These are phyloP conservation scores for Nepenthes gracilis DNA, from an alignment of 148 eudicot genomes.

Conservation along the genomic window DNA sequence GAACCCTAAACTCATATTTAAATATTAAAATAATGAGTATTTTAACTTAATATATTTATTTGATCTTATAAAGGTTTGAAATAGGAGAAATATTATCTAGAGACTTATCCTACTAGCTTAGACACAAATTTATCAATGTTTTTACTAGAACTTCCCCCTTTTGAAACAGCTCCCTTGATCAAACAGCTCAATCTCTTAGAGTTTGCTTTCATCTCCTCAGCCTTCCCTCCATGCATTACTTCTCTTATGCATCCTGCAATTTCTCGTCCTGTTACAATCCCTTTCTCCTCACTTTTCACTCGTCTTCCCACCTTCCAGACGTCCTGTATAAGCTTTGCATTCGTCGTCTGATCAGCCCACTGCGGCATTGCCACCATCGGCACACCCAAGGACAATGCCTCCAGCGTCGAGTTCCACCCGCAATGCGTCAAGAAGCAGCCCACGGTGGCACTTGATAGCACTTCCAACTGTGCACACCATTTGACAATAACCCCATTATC, in stretches of 20 bases:
- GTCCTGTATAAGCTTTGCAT: conserved; percentile 33
- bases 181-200: background rate
- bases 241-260: conserved; percentile 16
- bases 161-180: background rate
- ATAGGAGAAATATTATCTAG: no score
- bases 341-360: conserved; percentile 39
- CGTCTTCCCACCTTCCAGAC: conserved; percentile 33
- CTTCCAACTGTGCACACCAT: conserved; percentile 39
- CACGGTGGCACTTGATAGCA: conserved; percentile 20
- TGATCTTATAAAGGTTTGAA: no score
- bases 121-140: background rate
- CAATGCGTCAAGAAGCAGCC: conserved; percentile 48
- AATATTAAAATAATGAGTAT: no score
- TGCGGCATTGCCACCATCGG: conserved; percentile 37
- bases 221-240: conserved; percentile 23
- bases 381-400: conserved; percentile 38
- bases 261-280: conserved; percentile 22
- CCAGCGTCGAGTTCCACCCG: conserved; percentile 50
- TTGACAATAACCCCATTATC: conserved; percentile 28
- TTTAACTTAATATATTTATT: no score
- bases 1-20: no score
- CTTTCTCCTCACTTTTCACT: conserved; percentile 16
- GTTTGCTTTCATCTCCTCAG: background rate
- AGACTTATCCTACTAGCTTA: no score
- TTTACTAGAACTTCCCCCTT: background rate